A percentile compares a stretch with the other conserved stretches of the same genome.
phyloP scores from a whole-genome alignment of 176 grass and related monocot genomes.

The Triticum dicoccoides region DNA sequence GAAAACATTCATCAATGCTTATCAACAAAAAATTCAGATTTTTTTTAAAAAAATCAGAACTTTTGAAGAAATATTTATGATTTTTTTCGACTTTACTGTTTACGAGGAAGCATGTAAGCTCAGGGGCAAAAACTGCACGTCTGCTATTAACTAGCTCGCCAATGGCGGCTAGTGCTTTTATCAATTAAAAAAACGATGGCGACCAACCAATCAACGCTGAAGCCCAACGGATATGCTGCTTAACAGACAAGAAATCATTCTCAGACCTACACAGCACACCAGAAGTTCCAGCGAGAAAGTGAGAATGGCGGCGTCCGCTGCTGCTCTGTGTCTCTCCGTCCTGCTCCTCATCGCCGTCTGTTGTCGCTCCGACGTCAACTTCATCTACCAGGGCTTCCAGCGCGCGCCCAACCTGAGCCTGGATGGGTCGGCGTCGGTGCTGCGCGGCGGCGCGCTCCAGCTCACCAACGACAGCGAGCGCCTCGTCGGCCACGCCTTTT shows the following conservation, averaged over 20 bases:
- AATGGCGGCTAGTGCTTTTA: background rate
- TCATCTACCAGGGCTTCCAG: conserved; percentile 45
- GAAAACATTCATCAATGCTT: no score
- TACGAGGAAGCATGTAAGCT: no score
- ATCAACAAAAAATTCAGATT: no score
- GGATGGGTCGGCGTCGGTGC: conserved; percentile 28
- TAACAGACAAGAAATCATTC: background rate
- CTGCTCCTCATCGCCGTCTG: conserved; percentile 8
- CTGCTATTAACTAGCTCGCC: no score
- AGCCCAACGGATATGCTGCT: no score
- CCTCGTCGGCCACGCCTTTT: conserved; percentile 43
- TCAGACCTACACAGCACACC: no score
- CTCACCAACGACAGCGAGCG: conserved; percentile 41
- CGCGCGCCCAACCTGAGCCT: conserved; percentile 20
- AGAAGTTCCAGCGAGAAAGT: background rate
- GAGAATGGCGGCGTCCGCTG: background rate
- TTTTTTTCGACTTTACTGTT: no score
- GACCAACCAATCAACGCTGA: background rate
- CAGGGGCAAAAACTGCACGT: no score
- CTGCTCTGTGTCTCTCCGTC: background rate
- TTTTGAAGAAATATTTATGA: no score
- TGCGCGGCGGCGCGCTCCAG: conserved; percentile 28
- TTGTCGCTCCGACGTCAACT: conserved; percentile 4
- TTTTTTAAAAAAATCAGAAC: no score
- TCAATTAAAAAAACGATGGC: background rate